Evolutionary conservation across 805 yeast species (phyloP), one percentile per base, ranked within the genome.

Genomic region (Candida insectorum): DNA sequence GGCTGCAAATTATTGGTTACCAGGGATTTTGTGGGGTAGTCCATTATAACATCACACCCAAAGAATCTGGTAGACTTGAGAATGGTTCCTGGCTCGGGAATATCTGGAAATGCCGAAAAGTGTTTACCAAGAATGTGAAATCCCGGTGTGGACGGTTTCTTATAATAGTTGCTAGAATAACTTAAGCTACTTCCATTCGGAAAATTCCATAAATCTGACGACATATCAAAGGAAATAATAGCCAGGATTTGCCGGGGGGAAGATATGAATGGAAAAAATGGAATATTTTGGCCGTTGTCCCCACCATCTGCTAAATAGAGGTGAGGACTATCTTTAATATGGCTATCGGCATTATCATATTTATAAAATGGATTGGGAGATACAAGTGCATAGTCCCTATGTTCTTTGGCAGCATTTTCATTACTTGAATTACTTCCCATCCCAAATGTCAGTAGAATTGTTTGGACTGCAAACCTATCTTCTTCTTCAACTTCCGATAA

Each of bases 291-390:
- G 3, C 72, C 71, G 42, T 67, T 72, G 32, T 68, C 73, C 3
- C 77, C 77, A 1, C 77, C 77, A 47, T 71, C 77, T 1, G 55
- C 68, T 14, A 65, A 39, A 33, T 56, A 61, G 19, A 65, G 37
- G 33, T 54, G 52, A 6, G 40, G 25, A 24, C 37, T 44, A 11
- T 26, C 29, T 19, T 21, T 25, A 2, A 37, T 25, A 2, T 4
- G 3, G 13, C 24, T 13, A 12, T 24, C 24, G 15, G 49, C 24
- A 17, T 28, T 9, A 28, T 24, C 2, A 25, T 41, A 51, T 2
- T 58, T 59, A 40, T 59, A 69, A 47, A 80, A 80, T 2, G 87
- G 85, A 39, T 79, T 80, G 1, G 85, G 85, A 2, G 78, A 67
- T 38, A 62, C 69, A 2, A 77, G 46, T 0, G 85, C 85, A 52